Conservation (phyloP, 2,329 filamentous ascomycete species). For the Ceratocystis cacaofunesta region DNA sequence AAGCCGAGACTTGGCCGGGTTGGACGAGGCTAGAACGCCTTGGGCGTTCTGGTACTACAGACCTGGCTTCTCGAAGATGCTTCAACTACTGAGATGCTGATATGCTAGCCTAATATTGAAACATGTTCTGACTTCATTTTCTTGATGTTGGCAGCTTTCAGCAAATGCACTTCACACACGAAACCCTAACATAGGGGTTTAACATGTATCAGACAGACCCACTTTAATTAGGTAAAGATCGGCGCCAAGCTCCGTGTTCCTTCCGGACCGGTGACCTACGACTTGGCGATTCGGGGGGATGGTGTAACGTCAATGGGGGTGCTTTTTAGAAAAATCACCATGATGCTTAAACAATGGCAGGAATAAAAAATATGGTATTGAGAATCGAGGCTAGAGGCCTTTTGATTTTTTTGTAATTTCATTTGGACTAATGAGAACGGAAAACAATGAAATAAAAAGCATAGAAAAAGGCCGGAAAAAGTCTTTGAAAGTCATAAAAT, state of each 20-base stretch:
- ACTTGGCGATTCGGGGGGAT: not conserved
- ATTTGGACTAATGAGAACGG: not conserved
- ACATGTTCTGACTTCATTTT: not conserved
- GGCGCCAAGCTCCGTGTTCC: not conserved
- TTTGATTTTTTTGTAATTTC: not conserved
- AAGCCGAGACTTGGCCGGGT: not conserved
- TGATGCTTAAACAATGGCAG: too few relatives aligned
- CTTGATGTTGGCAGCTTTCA: not conserved
- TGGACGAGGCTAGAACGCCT: not conserved
- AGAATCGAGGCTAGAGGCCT: not conserved
- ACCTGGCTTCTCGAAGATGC: not conserved
- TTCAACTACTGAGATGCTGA: not conserved
- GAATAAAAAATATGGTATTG: not conserved
- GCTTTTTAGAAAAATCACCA: too few relatives aligned
- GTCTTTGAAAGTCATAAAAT: constrained; percentile 10
- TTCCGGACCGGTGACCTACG: not conserved
- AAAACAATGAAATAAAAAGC: not conserved
- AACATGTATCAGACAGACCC: not conserved
- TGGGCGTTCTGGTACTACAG: not conserved
- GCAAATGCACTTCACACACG: not conserved
- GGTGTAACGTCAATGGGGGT: not conserved
- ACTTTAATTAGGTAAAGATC: not conserved
- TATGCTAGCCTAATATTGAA: not conserved
- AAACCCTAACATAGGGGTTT: not conserved
- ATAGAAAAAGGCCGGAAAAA: not conserved